Percentiles rank a stretch among this genome's conserved stretches.
phyloP scores from a whole-genome alignment of 345 rosid genomes.

The Sisymbrium altissimum region DNA sequence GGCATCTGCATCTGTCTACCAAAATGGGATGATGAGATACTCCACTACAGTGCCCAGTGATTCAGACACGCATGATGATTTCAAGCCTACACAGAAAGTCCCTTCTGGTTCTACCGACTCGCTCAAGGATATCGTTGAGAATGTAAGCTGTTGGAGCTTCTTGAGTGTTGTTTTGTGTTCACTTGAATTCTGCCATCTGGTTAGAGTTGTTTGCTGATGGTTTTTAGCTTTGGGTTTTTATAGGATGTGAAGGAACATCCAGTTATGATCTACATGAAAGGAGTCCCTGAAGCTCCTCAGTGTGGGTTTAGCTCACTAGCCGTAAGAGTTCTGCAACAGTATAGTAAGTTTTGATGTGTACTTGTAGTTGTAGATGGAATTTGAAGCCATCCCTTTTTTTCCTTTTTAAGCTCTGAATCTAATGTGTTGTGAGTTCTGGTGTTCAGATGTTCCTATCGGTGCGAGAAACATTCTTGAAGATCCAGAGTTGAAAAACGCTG shows the following conservation, averaged over 20 bases:
- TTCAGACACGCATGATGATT: slow-evolving; percentile 87
- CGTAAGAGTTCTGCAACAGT: slow-evolving; percentile 72
- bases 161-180: background rate
- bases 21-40: slow-evolving; percentile 46
- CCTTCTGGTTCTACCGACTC: slow-evolving; percentile 44
- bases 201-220: background rate
- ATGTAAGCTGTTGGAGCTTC: slow-evolving; percentile 39
- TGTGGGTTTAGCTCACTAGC: slow-evolving; percentile 97
- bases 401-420: background rate
- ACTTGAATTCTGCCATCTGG: background rate
- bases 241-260: slow-evolving; percentile 95
- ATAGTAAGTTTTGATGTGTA: slow-evolving; percentile 49
- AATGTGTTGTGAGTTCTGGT: background rate
- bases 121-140: slow-evolving; percentile 67
- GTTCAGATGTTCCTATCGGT: slow-evolving; percentile 70
- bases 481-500: slow-evolving; percentile 79
- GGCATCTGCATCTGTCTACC: slow-evolving; percentile 44
- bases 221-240: slow-evolving; percentile 21
- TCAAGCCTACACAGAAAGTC: slow-evolving; percentile 59
- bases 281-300: slow-evolving; percentile 85
- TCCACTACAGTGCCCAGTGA: slow-evolving; percentile 56
- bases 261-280: slow-evolving; percentile 95
- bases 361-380: background rate
- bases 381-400: background rate
- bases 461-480: slow-evolving; percentile 90